A percentile compares a stretch with the other conserved stretches of the same genome.
Evolutionary conservation across 805 yeast species (phyloP).

Genomic region (Cephaloascus fragrans): DNA sequence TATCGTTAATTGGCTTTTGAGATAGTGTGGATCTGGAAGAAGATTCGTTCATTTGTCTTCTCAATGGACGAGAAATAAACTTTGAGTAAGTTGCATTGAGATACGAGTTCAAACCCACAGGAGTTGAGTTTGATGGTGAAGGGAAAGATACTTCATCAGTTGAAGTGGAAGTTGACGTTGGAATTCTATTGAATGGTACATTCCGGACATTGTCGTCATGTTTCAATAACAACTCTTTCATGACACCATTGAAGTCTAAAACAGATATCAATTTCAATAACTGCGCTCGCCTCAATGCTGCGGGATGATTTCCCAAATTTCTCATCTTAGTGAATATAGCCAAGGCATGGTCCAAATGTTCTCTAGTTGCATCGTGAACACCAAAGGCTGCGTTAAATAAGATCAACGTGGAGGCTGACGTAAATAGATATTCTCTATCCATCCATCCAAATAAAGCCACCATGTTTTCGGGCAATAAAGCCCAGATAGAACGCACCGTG

Average conservation of each 20-base stretch:
- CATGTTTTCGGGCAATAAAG: constrained; percentile 65
- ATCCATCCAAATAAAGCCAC: constrained; percentile 81
- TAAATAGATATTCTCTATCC: constrained; percentile 77
- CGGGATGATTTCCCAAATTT: constrained; percentile 71
- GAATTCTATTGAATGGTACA: neutral
- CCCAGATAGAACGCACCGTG: constrained; percentile 66
- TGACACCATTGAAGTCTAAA: constrained; percentile 58
- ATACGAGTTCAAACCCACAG: too few relatives aligned
- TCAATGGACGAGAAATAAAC: neutral
- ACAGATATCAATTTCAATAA: constrained; percentile 53
- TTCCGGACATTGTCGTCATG: constrained; percentile 37
- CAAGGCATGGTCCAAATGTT: constrained; percentile 65
- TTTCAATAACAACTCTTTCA: constrained; percentile 44
- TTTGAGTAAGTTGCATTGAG: neutral
- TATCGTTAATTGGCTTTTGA: neutral
- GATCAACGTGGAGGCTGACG: constrained; percentile 65
- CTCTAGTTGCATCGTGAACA: constrained; percentile 64
- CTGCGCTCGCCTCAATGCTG: constrained; percentile 66
- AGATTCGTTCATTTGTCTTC: neutral
- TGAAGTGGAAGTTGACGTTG: too few relatives aligned
- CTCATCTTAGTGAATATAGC: constrained; percentile 66
- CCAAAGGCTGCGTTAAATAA: constrained; percentile 76
- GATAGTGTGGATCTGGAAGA: neutral
- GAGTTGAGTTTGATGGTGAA: constrained; percentile 1
- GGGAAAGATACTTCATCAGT: neutral